Evolutionary conservation across 1,139 yeast species (phyloP), one percentile per base, ranked within the genome.

Genomic region (Candida tunisiensis): DNA sequence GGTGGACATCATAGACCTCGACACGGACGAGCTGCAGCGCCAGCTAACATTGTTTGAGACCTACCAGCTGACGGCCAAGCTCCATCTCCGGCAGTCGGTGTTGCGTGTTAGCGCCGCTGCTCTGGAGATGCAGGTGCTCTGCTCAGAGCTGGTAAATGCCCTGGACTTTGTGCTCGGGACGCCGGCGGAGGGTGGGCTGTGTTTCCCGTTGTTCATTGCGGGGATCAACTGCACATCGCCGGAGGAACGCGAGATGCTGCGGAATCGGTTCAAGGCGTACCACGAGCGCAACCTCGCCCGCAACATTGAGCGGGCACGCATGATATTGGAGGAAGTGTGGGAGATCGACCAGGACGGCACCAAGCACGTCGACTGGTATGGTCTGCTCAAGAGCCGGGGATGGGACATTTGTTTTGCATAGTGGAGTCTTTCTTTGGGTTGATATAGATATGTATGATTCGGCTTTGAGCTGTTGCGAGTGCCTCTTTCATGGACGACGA

Each of bases 391-490:
- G 34, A 63, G 62, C 7, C 51, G 75, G 28, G 82, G 78, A 4
- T 77, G 88, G 91, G 80, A 77, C 44, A 56, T 78, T 28, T 74
- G 75, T 47, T 75, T 78, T 58, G 91, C 88, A 3, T 68, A 42
- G 34, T n/a, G 6, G 4, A n/a, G 9, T 7, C n/a, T n/a, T n/a
- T n/a, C n/a, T n/a, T n/a, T n/a, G n/a, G n/a, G n/a, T n/a, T n/a
- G n/a, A n/a, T n/a, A n/a, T n/a, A n/a, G n/a, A n/a, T n/a, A n/a
- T n/a, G n/a, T n/a, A n/a, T 18, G 9, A 9, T 13, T 16, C 23
- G 28, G 21, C 29, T 31, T 5, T 17, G 26, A 5, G n/a, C n/a
- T n/a, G n/a, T n/a, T n/a, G n/a, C n/a, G n/a, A n/a, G n/a, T n/a
- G n/a, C n/a, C n/a, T n/a, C n/a, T n/a, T n/a, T n/a, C n/a, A n/a